Base-by-base conservation (phyloP, 2,329 filamentous ascomycete species). In the Akanthomyces uredinophilus region DNA sequence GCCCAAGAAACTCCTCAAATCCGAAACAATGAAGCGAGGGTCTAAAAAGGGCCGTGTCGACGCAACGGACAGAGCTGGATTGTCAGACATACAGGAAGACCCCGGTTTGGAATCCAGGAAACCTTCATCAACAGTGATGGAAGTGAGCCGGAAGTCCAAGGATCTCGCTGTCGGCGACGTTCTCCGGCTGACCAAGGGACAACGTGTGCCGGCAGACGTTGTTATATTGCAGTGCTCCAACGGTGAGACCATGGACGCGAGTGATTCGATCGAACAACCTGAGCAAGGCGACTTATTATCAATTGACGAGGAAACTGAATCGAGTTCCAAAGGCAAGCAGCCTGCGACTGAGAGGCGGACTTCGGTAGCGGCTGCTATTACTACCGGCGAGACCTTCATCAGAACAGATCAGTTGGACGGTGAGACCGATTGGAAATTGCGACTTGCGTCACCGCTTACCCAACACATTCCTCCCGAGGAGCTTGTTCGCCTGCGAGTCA, bases 361-460 rank as follows among this genome's bases (percentile, higher is more conserved):
- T 35, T 66, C 69, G 41, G 69, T 72, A 52, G 65, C 68, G 2
- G 74, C 76, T 43, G 73, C 69, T 53, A 75, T 77, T 20, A 76
- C 83, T n/a, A 81, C 82, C 29, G 92, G 92, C 32, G 96, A 99
- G 75, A 94, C 94, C 0, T 99, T 99, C 70, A 98, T 99, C 71
- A 86, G 95, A 64, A 99, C 96, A 2, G 95, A 99, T 74, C 95
- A 99, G 72, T 82, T 99, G 11, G 95, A 99, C 70, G 95, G 95
- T 68, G 95, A 99, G 77, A 99, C 95, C 0, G 95, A 99, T 71
- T 99, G 95, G 96, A 99, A 99, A 76, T 79, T 99, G 62, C 88
- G 96, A 35, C 76, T 98, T 41, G 92, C 95, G 1, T 95, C 92
- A 14, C 86, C 91, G 0, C 76, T 98, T 29, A 94, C 93, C 0